Conservation (phyloP, 768 basidiomycete genomes). For the Fistulinella prunicolor region DNA sequence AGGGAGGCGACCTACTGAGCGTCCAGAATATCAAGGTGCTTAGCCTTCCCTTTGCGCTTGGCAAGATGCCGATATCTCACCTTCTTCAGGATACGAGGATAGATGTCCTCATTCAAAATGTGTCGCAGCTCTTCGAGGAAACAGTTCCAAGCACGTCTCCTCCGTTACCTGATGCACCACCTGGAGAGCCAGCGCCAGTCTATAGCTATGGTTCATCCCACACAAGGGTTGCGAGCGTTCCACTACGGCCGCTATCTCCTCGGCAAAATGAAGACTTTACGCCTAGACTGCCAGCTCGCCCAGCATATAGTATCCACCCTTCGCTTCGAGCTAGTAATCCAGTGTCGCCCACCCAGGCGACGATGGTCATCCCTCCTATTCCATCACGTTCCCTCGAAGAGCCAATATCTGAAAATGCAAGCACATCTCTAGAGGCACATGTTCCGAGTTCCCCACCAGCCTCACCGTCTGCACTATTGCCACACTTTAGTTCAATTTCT, state of each 20-base stretch:
- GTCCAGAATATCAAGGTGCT: conserved; percentile 74
- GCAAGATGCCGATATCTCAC: conserved; percentile 15
- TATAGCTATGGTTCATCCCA: conserved; percentile 69
- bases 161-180: conserved; percentile 70
- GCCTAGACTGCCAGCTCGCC: conserved; percentile 65
- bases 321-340: conserved; percentile 54
- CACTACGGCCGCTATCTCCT: conserved; percentile 23
- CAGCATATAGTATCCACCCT: conserved; percentile 75
- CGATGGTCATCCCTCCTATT: conserved; percentile 30
- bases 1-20: conserved; percentile 69
- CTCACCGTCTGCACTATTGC: conserved; percentile 19
- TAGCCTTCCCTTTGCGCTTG: conserved; percentile 29
- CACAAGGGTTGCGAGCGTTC: conserved; percentile 59
- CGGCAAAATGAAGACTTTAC: conserved; percentile 61
- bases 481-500: conserved; percentile 12
- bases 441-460: conserved; percentile 14
- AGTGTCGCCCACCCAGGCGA: conserved; percentile 46
- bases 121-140: conserved; percentile 61
- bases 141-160: conserved; percentile 53
- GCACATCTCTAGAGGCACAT: conserved; percentile 6
- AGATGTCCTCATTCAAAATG: conserved; percentile 81
- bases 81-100: conserved; percentile 61
- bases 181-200: conserved; percentile 55
- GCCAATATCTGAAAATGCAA: conserved; percentile 2
- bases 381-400: conserved; percentile 29